Evolutionary conservation across 371 early-diverging fungal species (phyloP), one percentile per base, ranked within the genome.

Genomic region (Lichtheimia ornata): DNA sequence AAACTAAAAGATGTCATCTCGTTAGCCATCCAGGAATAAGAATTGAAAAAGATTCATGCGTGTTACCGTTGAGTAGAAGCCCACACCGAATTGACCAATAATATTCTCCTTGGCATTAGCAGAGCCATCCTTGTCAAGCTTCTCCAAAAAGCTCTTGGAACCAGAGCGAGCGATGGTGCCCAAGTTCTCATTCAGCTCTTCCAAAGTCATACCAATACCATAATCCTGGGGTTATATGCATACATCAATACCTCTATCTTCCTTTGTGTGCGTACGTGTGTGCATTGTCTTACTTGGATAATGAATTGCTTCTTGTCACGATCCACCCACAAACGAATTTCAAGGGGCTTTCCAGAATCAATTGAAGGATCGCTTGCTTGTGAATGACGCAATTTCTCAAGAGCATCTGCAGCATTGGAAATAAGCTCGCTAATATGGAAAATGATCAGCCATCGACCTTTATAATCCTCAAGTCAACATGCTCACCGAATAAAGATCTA

Each of bases 1-100:
- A 64, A 94, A 94, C 77, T 85, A 69, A n/a, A 73, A 76, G 18
- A 18, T 12, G 4, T 35, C 35, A 35, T 47, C n/a, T n/a, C 0
- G 4, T 47, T n/a, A 47, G 47, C 22, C 7, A 47, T 18, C 17
- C 11, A 2, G 1, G 47, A 15, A 22, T 2, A 18, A n/a, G 0
- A 18, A 2, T 5, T 13, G 4, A n/a, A 47, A 7, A 22, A 47
- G 47, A 18, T n/a, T 55, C 42, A n/a, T 18, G 50, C 40, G 20
- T 20, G 60, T 74, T 76, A 84, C 85, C 18, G 93, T 91, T 45
- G 91, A 93, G 66, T 93, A 91, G 70, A 93, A 92, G 50, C 92
- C 91, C 56, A 92, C 92, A 85, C 99, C 99, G 79, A 99, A 99
- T 81, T 99, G 99, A 53, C 99, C 99, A 77, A 99, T 98, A 67